Evolutionary conservation across 129 eudicot species (phyloP).

Genomic region (Centella asiatica): DNA sequence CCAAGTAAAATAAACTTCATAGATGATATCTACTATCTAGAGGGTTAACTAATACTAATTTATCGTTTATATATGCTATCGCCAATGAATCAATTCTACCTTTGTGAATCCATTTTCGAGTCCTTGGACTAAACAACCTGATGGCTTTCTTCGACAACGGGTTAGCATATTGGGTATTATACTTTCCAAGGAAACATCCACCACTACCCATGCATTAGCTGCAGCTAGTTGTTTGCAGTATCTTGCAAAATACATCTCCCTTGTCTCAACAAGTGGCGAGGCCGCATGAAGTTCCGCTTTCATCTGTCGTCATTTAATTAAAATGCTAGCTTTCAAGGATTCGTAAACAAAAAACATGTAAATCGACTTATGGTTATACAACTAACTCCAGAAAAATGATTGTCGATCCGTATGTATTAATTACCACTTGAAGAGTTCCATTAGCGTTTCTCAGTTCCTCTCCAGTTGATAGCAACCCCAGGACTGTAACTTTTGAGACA

Average conservation of each 20-base stretch:
- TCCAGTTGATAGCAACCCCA: slow-evolving; percentile 26
- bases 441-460: slow-evolving; percentile 18
- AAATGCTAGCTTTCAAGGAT: too few species aligned
- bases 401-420: background rate
- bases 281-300: slow-evolving; percentile 34
- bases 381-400: too few species aligned
- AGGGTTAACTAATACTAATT: too few species aligned
- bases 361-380: too few species aligned
- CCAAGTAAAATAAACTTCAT: too few species aligned
- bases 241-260: slow-evolving; percentile 40
- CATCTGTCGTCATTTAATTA: slow-evolving; percentile 23
- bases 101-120: slow-evolving; percentile 26
- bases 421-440: slow-evolving; percentile 49
- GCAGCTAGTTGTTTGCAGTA: slow-evolving; percentile 27
- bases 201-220: slow-evolving; percentile 35
- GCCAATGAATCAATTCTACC: too few species aligned
- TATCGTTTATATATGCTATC: too few species aligned
- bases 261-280: slow-evolving; percentile 30
- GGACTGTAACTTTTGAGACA: slow-evolving; percentile 34
- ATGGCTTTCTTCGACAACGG: slow-evolving; percentile 36
- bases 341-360: too few species aligned
- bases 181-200: slow-evolving; percentile 45
- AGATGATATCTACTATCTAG: too few species aligned
- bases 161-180: slow-evolving; percentile 16
- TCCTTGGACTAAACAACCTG: slow-evolving; percentile 55